Evolutionary conservation across 257 asterid species (phyloP).

Genomic region (Solanum chmielewskii): DNA sequence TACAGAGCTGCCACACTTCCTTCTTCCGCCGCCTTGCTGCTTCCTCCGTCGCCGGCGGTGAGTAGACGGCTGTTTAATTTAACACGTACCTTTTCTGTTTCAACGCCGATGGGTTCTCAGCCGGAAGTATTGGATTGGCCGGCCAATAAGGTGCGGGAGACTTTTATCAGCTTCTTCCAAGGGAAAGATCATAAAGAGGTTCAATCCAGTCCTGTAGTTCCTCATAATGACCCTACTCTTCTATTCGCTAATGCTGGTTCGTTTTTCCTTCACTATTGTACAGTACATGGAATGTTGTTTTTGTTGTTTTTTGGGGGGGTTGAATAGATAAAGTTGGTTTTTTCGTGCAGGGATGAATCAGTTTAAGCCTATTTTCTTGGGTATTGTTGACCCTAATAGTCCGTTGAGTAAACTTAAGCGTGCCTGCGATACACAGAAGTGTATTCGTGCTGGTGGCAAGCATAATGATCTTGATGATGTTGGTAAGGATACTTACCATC

Average conservation of each 20-base stretch:
- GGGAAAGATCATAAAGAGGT: constrained; percentile 49
- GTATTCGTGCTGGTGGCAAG: constrained; percentile 98
- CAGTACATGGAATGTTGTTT: not conserved
- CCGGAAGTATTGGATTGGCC: constrained; percentile 55
- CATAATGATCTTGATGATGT: constrained; percentile 98
- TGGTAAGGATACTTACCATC: constrained; percentile 98
- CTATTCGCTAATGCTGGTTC: constrained; percentile 86
- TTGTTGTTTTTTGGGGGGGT: not conserved
- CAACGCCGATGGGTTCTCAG: constrained; percentile 50
- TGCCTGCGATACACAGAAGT: constrained; percentile 96
- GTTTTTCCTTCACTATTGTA: not conserved
- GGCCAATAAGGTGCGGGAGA: constrained; percentile 48
- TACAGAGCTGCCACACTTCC: not conserved
- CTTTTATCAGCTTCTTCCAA: constrained; percentile 56
- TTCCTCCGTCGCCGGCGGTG: not conserved
- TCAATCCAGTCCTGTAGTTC: constrained; percentile 90
- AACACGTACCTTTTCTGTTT: not conserved
- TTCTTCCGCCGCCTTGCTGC: not conserved
- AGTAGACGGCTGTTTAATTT: constrained; percentile 5
- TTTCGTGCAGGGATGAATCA: constrained; percentile 78
- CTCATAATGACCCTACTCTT: constrained; percentile 88
- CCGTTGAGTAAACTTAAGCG: constrained; percentile 76
- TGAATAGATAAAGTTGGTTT: not conserved
- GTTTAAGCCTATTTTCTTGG: constrained; percentile 90
- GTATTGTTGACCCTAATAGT: constrained; percentile 83